These are phyloP conservation scores for Thelonectria discophora DNA, from an alignment of 2,329 filamentous ascomycete species.

Conservation along the genomic window DNA sequence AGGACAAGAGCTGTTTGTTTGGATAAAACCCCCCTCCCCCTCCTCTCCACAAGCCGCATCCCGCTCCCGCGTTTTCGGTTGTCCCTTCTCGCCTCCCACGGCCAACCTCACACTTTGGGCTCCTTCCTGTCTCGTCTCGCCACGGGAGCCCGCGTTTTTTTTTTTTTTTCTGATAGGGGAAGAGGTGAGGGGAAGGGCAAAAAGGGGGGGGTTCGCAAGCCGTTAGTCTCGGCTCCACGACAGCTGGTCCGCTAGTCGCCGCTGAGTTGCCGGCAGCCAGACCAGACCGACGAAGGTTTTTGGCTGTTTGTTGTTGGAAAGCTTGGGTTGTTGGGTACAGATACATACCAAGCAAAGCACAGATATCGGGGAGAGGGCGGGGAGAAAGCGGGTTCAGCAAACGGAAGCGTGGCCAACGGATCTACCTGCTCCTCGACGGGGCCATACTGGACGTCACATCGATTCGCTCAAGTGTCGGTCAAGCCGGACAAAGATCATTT, in stretches of 20 bases:
- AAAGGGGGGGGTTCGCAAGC: conserved; percentile 11
- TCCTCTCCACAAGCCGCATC: conserved; percentile 8
- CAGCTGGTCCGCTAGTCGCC: conserved; percentile 14
- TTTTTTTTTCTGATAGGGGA: conserved; percentile 7
- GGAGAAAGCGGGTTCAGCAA: not conserved
- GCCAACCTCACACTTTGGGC: not conserved
- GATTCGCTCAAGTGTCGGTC: conserved; percentile 8
- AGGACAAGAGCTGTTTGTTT: too few species aligned
- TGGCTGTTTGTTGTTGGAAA: conserved; percentile 1
- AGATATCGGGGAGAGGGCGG: not conserved
- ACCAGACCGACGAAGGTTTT: conserved; percentile 18
- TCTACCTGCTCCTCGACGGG: conserved; percentile 7
- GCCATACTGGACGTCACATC: not conserved
- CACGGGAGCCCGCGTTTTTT: conserved; percentile 4
- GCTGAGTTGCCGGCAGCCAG: conserved; percentile 7
- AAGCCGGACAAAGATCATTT: conserved; percentile 22
- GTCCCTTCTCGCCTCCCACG: conserved; percentile 5
- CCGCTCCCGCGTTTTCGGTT: not conserved
- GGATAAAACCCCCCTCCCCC: not conserved
- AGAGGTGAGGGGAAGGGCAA: conserved; percentile 6
- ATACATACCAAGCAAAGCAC: not conserved
- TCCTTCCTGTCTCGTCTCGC: conserved; percentile 25
- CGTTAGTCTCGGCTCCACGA: conserved; percentile 19
- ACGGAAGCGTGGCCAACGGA: conserved; percentile 5
- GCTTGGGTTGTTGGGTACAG: not conserved